Evolutionary conservation across 805 yeast genomes (phyloP).

Genomic region (Teunomyces kruisii): DNA sequence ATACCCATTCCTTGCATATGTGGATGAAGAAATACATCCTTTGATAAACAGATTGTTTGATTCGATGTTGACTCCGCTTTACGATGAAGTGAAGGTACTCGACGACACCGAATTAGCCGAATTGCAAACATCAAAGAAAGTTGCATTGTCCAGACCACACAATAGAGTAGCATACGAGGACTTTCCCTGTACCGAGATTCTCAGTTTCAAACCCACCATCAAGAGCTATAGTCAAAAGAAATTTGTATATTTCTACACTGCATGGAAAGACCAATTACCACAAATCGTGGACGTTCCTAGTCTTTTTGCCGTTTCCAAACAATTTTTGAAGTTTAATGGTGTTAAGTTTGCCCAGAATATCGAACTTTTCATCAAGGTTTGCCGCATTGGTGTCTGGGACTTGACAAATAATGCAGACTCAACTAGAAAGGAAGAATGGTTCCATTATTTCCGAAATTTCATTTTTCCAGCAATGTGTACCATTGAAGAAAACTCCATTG

Average conservation of each 20-base stretch:
- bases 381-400: slow-evolving; percentile 55
- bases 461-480: slow-evolving; percentile 63
- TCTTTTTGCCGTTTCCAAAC: slow-evolving; percentile 47
- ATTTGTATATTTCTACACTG: slow-evolving; percentile 42
- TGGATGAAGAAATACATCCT: slow-evolving; percentile 49
- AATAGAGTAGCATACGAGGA: slow-evolving; percentile 30
- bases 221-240: slow-evolving; percentile 22
- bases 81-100: slow-evolving; percentile 22
- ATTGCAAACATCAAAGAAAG: slow-evolving; percentile 21
- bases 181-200: slow-evolving; percentile 13
- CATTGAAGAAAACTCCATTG: slow-evolving; percentile 55
- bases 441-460: slow-evolving; percentile 60
- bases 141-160: slow-evolving; percentile 24
- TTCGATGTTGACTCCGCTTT: slow-evolving; percentile 50
- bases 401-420: slow-evolving; percentile 19
- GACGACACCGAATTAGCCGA: slow-evolving; percentile 15
- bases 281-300: slow-evolving; percentile 38
- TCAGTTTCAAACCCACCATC: slow-evolving; percentile 32
- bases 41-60: slow-evolving; percentile 52
- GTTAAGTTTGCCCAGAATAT: slow-evolving; percentile 51
- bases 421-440: slow-evolving; percentile 39
- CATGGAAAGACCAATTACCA: slow-evolving; percentile 50
- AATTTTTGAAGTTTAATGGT: slow-evolving; percentile 55
- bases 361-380: slow-evolving; percentile 52
- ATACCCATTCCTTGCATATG: slow-evolving; percentile 59